These are phyloP conservation scores for Solanum dulcamara DNA, from an alignment of 257 asterid genomes.

Conservation along the genomic window DNA sequence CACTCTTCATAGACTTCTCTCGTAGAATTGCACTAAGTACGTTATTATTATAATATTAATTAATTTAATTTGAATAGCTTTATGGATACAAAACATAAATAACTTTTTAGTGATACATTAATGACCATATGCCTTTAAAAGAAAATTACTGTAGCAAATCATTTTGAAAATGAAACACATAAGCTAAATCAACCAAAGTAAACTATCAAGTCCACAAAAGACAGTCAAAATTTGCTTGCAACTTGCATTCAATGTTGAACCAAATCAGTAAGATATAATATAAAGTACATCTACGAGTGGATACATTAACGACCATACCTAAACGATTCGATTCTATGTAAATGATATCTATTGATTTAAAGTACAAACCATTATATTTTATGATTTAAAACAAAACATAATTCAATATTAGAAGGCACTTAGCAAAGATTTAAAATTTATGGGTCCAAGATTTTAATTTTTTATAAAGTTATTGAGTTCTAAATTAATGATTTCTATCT, in stretches of 20 bases:
- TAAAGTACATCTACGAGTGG: neutral
- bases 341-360: neutral
- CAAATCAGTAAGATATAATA: neutral
- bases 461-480: neutral
- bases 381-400: neutral
- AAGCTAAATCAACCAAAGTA: neutral
- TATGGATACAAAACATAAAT: neutral
- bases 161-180: neutral
- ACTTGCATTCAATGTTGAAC: neutral
- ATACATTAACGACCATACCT: neutral
- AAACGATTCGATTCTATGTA: neutral
- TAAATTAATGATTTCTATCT: too few species aligned
- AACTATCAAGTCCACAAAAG: neutral
- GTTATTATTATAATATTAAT: neutral
- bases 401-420: too few species aligned
- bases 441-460: too few species aligned
- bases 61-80: neutral
- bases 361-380: too few species aligned
- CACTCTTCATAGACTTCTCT: fast-evolving
- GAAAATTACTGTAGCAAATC: neutral
- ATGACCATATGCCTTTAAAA: neutral
- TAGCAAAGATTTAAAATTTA: too few species aligned
- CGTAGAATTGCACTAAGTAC: fast-evolving
- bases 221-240: neutral
- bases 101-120: neutral